A percentile compares a stretch with the other conserved stretches of the same genome.
These are phyloP conservation scores for Paxillus involutus DNA, from an alignment of 768 basidiomycete genomes.

Conservation along the genomic window DNA sequence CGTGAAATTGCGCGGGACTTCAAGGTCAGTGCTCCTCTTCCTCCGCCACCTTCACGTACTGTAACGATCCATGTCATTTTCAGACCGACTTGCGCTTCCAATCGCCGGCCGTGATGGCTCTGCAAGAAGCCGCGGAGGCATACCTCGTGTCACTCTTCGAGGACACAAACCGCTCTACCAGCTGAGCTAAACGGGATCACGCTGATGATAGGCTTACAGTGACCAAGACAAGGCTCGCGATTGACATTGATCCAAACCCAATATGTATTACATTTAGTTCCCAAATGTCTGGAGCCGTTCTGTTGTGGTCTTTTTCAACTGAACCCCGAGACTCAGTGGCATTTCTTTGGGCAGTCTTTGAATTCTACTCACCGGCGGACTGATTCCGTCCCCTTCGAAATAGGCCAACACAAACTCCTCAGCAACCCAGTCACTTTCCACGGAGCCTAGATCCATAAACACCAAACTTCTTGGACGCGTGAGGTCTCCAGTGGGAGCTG, in stretches of 20 bases:
- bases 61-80: neutral
- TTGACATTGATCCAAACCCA: too few species aligned
- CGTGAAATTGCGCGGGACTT: conserved; percentile 84
- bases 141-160: conserved; percentile 76
- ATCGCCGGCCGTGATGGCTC: conserved; percentile 66
- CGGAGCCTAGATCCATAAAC: conserved; percentile 69
- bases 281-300: conserved; percentile 23
- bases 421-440: conserved; percentile 75
- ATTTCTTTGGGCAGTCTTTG: neutral
- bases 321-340: neutral
- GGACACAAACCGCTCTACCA: conserved; percentile 67
- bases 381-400: conserved; percentile 68
- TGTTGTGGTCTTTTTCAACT: conserved; percentile 30
- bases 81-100: conserved; percentile 78
- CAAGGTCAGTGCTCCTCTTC: conserved; percentile 44
- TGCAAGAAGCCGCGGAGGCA: conserved; percentile 67
- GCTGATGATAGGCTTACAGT: neutral
- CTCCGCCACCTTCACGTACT: neutral
- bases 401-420: conserved; percentile 73
- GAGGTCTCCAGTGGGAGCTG: conserved; percentile 47
- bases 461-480: conserved; percentile 54
- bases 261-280: conserved; percentile 7
- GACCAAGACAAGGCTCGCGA: neutral
- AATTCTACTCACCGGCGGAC: conserved; percentile 58
- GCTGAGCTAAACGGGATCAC: conserved; percentile 38